phyloP scores from a whole-genome alignment of 2,329 filamentous ascomycete species.

The Cercospora brassicicola region DNA sequence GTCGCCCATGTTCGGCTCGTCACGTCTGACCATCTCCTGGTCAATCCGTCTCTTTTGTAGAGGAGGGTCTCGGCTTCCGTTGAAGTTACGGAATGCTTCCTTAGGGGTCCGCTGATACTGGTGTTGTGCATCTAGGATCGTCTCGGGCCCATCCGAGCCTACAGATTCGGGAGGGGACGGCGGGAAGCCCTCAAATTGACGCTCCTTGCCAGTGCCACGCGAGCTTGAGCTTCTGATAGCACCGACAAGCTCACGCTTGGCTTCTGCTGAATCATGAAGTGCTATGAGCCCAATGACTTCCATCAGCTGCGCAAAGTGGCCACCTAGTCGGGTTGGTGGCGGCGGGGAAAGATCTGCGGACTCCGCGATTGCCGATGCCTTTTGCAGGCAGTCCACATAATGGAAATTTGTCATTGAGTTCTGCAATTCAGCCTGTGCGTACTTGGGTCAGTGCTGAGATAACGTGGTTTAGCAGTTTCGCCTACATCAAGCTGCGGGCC shows the following conservation, averaged over 20 bases:
- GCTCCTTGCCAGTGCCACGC: neutral
- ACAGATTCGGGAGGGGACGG: neutral
- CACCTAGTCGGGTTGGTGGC: neutral
- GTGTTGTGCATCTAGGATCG: neutral
- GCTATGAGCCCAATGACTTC: neutral
- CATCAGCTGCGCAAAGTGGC: neutral
- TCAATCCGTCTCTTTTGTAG: neutral
- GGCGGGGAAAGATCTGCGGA: neutral
- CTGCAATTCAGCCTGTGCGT: neutral
- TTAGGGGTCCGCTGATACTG: neutral
- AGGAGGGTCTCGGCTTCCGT: neutral
- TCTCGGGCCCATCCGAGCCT: neutral
- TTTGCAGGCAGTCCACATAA: neutral
- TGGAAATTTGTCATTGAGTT: neutral
- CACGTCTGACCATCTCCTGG: neutral
- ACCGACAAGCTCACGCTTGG: neutral
- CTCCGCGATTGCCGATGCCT: neutral
- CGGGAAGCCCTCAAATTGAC: neutral
- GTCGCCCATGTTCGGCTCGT: neutral
- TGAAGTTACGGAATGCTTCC: neutral
- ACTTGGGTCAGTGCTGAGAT: neutral
- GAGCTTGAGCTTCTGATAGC: neutral
- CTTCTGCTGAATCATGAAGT: neutral
- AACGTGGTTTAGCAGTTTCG: neutral
- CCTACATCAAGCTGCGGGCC: neutral